A percentile compares a stretch with the other conserved stretches of the same genome.
Conservation (phyloP, 1,284 basidiomycete species). For the Wallemia ichthyophaga region DNA sequence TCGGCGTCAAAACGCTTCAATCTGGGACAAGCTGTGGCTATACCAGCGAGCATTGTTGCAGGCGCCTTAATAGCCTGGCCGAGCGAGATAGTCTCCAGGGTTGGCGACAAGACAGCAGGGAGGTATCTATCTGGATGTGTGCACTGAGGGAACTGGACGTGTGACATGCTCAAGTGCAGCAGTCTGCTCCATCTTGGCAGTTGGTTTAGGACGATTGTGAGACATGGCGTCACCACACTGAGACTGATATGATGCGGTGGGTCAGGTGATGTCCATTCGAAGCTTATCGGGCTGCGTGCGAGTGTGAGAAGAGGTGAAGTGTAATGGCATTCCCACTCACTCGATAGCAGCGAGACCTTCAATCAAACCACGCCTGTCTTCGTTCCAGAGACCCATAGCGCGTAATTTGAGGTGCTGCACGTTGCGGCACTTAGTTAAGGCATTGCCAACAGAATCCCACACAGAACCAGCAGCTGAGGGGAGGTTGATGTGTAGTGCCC, state of each 20-base stretch:
- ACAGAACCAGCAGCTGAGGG: not conserved
- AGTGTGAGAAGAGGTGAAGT: too few species aligned
- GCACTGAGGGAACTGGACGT: not conserved
- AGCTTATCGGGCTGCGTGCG: not conserved
- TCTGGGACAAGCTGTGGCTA: not conserved
- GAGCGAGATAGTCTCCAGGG: not conserved
- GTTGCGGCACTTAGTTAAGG: not conserved
- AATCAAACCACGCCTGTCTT: not conserved
- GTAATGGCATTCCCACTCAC: too few species aligned
- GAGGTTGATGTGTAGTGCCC: not conserved
- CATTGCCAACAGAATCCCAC: not conserved
- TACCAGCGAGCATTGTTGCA: not conserved
- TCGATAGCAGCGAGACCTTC: not conserved
- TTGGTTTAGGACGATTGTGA: not conserved
- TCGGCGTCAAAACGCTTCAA: not conserved
- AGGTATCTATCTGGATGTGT: not conserved
- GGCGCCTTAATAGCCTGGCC: not conserved
- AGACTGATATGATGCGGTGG: not conserved
- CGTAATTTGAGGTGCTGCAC: not conserved
- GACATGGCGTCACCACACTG: not conserved
- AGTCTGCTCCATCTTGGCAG: not conserved
- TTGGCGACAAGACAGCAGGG: not conserved
- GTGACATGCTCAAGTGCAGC: not conserved
- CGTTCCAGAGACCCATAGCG: not conserved
- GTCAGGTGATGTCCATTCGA: constrained; percentile 1